Base-by-base conservation (phyloP, 805 yeast species). In the Clavispora santaluciae region DNA sequence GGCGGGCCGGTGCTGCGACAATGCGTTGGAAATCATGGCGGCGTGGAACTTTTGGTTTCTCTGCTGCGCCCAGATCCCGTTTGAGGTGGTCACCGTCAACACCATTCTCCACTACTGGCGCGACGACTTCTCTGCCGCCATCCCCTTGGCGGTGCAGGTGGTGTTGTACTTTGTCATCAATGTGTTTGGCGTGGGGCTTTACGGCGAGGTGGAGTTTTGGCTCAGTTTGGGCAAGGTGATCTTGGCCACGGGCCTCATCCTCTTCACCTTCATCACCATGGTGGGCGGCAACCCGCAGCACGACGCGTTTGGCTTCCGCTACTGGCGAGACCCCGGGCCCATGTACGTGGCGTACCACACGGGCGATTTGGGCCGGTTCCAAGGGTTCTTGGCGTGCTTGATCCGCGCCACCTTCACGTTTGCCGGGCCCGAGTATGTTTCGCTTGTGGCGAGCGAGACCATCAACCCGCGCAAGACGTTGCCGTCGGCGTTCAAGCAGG, bases 391-490 rank as follows among this genome's bases (percentile, higher is more conserved):
- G 51, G 73, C 81, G 0, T 83, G 90, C 45, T 60, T 86, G 35
- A 72, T 77, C 39, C 79, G 78, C 45, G 95, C 95, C 6, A 69
- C 84, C 22, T 87, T 83, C 58, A 83, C 93, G 13, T 79, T 85
- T 48, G 86, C 86, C 3, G 96, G 95, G 0, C 95, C 95, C 2
- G 96, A 88, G 60, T 84, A 85, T 52, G 76, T 88, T 25, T 75
- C 91, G 1, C 81, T 85, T 85, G 79, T 86, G 24, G 95, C 95
- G 3, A 88, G 95, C 35, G 95, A 88, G 58, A 79, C 86, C 2
- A 66, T 73, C 24, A 70, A 79, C 50, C 95, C 95, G 8, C 73
- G 91, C 39, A 75, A 75, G 40, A 79, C 79, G 5, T 65, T 88
- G 56, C 89, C 93, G n/a, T 72, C 72, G 23, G 95, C 95, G 0